These are phyloP conservation scores for Musa troglodytarum DNA, from an alignment of 176 grass and related monocot species.

Conservation along the genomic window DNA sequence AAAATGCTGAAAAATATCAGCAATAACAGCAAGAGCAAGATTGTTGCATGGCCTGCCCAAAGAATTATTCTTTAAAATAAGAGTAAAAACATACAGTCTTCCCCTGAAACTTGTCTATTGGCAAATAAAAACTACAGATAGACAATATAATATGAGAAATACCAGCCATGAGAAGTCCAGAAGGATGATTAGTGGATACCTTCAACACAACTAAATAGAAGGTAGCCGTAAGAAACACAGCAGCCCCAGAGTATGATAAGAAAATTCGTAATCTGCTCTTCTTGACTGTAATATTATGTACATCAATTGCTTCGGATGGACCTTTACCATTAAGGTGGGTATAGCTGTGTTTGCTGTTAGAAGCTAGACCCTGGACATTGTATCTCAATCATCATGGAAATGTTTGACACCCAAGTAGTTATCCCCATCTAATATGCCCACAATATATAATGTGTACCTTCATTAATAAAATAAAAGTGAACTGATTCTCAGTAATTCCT, in stretches of 20 bases:
- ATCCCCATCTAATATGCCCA: neutral
- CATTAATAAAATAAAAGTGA: neutral
- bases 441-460: neutral
- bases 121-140: neutral
- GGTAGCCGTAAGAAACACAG: slow-evolving; percentile 31
- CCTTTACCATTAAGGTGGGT: slow-evolving; percentile 14
- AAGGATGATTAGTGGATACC: slow-evolving; percentile 29
- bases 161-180: neutral
- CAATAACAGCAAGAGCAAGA: neutral
- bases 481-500: neutral
- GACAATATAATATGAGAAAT: neutral
- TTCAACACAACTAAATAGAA: slow-evolving; percentile 25
- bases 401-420: neutral
- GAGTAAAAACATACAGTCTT: neutral
- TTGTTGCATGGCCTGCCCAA: too few species aligned
- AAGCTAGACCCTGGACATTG: neutral
- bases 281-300: slow-evolving; percentile 53
- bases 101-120: neutral
- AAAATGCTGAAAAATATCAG: slow-evolving; percentile 1
- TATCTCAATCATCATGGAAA: neutral
- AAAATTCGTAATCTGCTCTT: slow-evolving; percentile 32
- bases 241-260: slow-evolving; percentile 24
- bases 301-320: slow-evolving; percentile 25
- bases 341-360: slow-evolving; percentile 30
- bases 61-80: neutral